A percentile compares a stretch with the other conserved stretches of the same genome.
phyloP scores from a whole-genome alignment of 169 alveolate genomes.

The Pseudocohnilembus persalinus region DNA sequence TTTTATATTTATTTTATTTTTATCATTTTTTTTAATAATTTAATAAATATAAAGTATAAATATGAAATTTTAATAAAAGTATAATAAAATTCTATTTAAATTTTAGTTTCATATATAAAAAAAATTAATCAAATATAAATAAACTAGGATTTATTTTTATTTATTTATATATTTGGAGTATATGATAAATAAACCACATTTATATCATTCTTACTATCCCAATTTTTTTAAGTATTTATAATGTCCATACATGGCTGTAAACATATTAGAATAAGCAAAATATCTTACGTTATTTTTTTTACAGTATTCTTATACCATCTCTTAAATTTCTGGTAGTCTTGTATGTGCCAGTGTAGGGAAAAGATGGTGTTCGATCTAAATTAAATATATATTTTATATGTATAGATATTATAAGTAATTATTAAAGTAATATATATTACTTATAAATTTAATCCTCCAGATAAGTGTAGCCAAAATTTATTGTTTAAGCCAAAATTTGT shows the following conservation, averaged over 20 bases:
- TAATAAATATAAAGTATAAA: too few relatives aligned
- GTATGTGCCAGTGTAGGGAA: slow-evolving; percentile 54
- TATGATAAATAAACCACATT: too few relatives aligned
- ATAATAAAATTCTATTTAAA: too few relatives aligned
- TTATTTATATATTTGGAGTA: too few relatives aligned
- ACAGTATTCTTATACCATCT: slow-evolving; percentile 38
- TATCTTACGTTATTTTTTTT: slow-evolving; percentile 31
- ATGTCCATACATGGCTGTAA: slow-evolving; percentile 39
- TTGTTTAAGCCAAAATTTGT: slow-evolving; percentile 59
- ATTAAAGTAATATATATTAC: not conserved
- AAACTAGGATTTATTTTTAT: too few relatives aligned
- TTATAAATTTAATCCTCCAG: slow-evolving; percentile 68
- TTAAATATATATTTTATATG: not conserved
- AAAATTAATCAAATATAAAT: too few relatives aligned
- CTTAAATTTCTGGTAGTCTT: slow-evolving; percentile 38
- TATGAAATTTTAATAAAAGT: too few relatives aligned
- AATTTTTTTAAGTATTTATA: slow-evolving; percentile 27
- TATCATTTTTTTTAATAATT: too few relatives aligned
- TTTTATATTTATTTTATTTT: too few relatives aligned
- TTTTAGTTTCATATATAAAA: too few relatives aligned
- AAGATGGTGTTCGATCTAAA: slow-evolving; percentile 58
- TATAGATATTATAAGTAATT: not conserved
- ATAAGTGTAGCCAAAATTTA: slow-evolving; percentile 51
- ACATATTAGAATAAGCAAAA: slow-evolving; percentile 24
- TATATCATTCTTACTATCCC: slow-evolving; percentile 39